Conservation (phyloP, 1,284 basidiomycete species). For the Cutaneotrichosporon sp. region DNA sequence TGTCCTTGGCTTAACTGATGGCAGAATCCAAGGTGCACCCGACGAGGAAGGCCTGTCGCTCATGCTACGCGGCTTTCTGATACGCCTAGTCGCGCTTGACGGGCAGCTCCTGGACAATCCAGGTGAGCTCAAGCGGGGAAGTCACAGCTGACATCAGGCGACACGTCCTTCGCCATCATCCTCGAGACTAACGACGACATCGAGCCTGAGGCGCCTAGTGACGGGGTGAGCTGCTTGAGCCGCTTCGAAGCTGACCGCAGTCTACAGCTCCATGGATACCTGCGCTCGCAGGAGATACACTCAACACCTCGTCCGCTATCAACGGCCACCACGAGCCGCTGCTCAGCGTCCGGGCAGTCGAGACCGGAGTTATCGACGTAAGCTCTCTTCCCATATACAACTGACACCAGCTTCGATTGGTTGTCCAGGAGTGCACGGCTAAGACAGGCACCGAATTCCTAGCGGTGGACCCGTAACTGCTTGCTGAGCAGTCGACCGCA, state of each 20-base stretch:
- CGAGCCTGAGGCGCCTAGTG: slow-evolving; percentile 58
- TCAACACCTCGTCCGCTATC: slow-evolving; percentile 23
- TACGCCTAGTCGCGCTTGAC: slow-evolving; percentile 80
- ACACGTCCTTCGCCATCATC: slow-evolving; percentile 77
- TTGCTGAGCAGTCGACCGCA: neutral
- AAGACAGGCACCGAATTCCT: slow-evolving; percentile 37
- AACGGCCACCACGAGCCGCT: slow-evolving; percentile 41
- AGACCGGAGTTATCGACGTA: slow-evolving; percentile 83
- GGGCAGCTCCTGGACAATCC: slow-evolving; percentile 69
- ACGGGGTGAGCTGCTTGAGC: slow-evolving; percentile 54
- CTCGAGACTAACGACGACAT: slow-evolving; percentile 75
- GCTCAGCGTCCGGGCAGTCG: slow-evolving; percentile 70
- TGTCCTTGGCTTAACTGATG: slow-evolving; percentile 1
- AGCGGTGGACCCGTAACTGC: neutral
- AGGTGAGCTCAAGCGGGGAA: slow-evolving; percentile 29
- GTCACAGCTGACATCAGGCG: slow-evolving; percentile 58
- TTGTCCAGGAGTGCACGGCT: slow-evolving; percentile 49
- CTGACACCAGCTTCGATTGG: slow-evolving; percentile 42
- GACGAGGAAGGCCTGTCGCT: slow-evolving; percentile 62
- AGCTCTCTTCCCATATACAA: slow-evolving; percentile 44
- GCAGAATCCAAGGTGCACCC: slow-evolving; percentile 27
- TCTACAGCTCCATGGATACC: slow-evolving; percentile 54
- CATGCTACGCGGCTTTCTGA: slow-evolving; percentile 79
- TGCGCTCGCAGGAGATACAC: slow-evolving; percentile 36
- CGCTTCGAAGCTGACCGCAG: slow-evolving; percentile 11